Conservation (phyloP, 2,329 filamentous ascomycete genomes). For the Trichocomaceae sp. region DNA sequence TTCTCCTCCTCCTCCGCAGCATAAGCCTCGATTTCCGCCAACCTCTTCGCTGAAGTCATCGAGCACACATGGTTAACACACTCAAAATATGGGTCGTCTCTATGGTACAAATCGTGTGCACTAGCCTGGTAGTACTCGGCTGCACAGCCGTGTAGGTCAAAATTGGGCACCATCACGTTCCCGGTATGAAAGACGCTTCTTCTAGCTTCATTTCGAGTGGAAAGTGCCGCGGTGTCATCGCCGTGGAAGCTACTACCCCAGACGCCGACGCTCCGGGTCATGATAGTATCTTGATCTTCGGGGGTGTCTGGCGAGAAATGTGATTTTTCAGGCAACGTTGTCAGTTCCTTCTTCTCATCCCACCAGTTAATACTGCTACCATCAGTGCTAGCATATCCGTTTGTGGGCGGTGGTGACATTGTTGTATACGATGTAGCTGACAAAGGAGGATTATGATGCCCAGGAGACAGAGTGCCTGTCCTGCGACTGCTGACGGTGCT, state of each 20-base stretch:
- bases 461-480: slow-evolving; percentile 24
- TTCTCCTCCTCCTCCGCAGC: not conserved
- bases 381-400: not conserved
- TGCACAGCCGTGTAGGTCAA: slow-evolving; percentile 27
- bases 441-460: slow-evolving; percentile 19
- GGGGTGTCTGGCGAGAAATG: slow-evolving; percentile 31
- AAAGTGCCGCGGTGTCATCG: too few species aligned
- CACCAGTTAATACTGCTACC: slow-evolving; percentile 23
- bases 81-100: slow-evolving; percentile 35
- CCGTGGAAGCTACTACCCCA: not conserved
- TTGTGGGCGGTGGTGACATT: not conserved
- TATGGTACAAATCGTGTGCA: slow-evolving; percentile 38
- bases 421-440: slow-evolving; percentile 11
- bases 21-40: slow-evolving; percentile 4
- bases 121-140: slow-evolving; percentile 42
- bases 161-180: slow-evolving; percentile 14
- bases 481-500: slow-evolving; percentile 28
- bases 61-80: slow-evolving; percentile 40
- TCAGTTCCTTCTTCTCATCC: slow-evolving; percentile 16
- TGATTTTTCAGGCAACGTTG: slow-evolving; percentile 15
- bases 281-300: slow-evolving; percentile 2
- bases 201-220: not conserved
- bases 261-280: not conserved
- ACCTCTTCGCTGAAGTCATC: slow-evolving; percentile 19
- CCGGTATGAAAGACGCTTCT: slow-evolving; percentile 7